Evolutionary conservation across 495 filamentous ascomycete species (phyloP).

Genomic region (Choiromyces venosus): DNA sequence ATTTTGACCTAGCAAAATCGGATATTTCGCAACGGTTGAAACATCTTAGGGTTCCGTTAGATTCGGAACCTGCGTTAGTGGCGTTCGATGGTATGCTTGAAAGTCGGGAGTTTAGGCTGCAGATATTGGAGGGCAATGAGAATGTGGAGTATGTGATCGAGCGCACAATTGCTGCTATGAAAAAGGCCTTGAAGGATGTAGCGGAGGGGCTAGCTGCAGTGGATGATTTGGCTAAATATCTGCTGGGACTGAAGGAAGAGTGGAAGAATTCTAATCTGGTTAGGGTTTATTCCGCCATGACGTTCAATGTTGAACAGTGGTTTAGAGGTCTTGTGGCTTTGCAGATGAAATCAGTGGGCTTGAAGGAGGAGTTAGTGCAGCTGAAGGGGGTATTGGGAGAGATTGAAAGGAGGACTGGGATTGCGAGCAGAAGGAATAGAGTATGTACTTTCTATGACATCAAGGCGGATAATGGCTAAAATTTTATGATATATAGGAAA

Average conservation of each 20-base stretch:
- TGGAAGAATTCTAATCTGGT: constrained; percentile 53
- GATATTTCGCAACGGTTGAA: constrained; percentile 70
- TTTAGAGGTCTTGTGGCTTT: constrained; percentile 64
- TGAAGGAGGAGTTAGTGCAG: constrained; percentile 59
- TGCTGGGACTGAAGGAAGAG: constrained; percentile 57
- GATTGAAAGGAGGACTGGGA: constrained; percentile 68
- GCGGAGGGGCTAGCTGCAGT: constrained; percentile 70
- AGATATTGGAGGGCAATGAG: constrained; percentile 80
- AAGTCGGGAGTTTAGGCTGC: constrained; percentile 69
- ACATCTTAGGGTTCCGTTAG: constrained; percentile 74
- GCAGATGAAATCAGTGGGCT: constrained; percentile 56
- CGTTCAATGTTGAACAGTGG: constrained; percentile 82
- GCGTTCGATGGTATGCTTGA: constrained; percentile 86
- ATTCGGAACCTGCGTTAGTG: constrained; percentile 52
- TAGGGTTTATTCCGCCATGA: constrained; percentile 73
- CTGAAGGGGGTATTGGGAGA: constrained; percentile 64
- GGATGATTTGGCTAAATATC: constrained; percentile 68
- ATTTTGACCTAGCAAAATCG: constrained; percentile 71
- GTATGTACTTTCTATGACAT: constrained; percentile 15
- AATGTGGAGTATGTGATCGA: constrained; percentile 84
- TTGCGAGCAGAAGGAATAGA: constrained; percentile 52
- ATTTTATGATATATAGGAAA: not conserved
- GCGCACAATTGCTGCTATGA: constrained; percentile 66
- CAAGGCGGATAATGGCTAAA: not conserved
- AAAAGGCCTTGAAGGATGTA: constrained; percentile 71